These are phyloP conservation scores for Arachnomyces sp. DNA, from an alignment of 2,329 filamentous ascomycete species.

Conservation along the genomic window DNA sequence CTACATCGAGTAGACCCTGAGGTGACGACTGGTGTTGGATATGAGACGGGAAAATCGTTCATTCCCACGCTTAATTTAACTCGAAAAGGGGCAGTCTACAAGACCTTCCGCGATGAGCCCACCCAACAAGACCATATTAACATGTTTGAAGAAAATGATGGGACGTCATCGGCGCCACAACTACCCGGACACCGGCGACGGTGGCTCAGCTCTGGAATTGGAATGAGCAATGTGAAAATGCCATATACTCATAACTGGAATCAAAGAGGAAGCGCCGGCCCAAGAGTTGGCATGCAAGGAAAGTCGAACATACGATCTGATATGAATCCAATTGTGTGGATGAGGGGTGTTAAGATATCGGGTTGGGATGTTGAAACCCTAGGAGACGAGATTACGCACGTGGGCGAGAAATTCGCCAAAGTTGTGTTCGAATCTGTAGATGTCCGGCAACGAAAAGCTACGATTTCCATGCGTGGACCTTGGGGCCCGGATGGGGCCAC, in stretches of 20 bases:
- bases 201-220: conserved; percentile 24
- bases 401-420: conserved; percentile 54
- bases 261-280: conserved; percentile 41
- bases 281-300: conserved; percentile 40
- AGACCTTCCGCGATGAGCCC: conserved; percentile 71
- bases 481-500: conserved; percentile 49
- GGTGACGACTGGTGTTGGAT: conserved; percentile 61
- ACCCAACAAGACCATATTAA: conserved; percentile 52
- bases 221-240: conserved; percentile 44
- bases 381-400: conserved; percentile 54
- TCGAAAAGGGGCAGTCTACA: conserved; percentile 76
- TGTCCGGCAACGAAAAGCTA: conserved; percentile 45
- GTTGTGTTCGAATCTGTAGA: conserved; percentile 54
- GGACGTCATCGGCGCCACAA: conserved; percentile 22
- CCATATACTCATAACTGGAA: conserved; percentile 44
- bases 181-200: conserved; percentile 13
- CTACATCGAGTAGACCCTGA: conserved; percentile 65
- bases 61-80: conserved; percentile 63
- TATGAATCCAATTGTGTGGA: conserved; percentile 56
- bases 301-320: conserved; percentile 41
- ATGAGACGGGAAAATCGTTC: conserved; percentile 60
- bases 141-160: conserved; percentile 20
- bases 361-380: conserved; percentile 48
- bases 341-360: conserved; percentile 57
- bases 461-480: conserved; percentile 53